Percentiles rank a stretch among this genome's conserved stretches.
These are phyloP conservation scores for Fusarium albosuccineum DNA, from an alignment of 2,329 filamentous ascomycete species.

Conservation along the genomic window DNA sequence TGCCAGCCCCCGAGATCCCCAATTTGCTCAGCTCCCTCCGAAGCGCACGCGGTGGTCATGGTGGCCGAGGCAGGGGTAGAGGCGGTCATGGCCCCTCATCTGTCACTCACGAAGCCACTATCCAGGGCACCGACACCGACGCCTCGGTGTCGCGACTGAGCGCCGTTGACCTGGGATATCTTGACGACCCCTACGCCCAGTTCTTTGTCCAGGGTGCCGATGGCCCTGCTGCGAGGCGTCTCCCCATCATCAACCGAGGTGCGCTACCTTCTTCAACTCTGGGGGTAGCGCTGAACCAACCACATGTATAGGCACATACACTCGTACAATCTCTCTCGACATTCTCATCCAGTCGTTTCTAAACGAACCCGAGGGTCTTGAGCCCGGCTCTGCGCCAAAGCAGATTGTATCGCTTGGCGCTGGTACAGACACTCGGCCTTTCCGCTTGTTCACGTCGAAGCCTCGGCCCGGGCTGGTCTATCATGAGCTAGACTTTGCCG, in stretches of 20 bases:
- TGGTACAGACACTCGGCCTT: slow-evolving; percentile 91
- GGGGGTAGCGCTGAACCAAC: slow-evolving; percentile 19
- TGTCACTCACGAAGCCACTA: slow-evolving; percentile 75
- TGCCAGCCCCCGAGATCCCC: slow-evolving; percentile 82
- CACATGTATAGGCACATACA: slow-evolving; percentile 81
- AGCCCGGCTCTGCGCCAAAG: slow-evolving; percentile 53
- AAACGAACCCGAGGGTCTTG: slow-evolving; percentile 47
- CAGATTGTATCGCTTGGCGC: slow-evolving; percentile 95
- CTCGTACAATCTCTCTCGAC: slow-evolving; percentile 87
- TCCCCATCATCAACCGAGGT: slow-evolving; percentile 97
- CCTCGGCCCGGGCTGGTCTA: slow-evolving; percentile 70
- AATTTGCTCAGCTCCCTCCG: slow-evolving; percentile 74
- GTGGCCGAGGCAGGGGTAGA: slow-evolving; percentile 45
- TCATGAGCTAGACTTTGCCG: slow-evolving; percentile 91
- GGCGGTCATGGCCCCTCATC: slow-evolving; percentile 51
- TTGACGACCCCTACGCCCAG: slow-evolving; percentile 83
- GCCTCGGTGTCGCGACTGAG: slow-evolving; percentile 90
- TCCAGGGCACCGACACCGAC: slow-evolving; percentile 93
- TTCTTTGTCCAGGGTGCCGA: slow-evolving; percentile 70
- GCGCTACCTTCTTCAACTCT: slow-evolving; percentile 39
- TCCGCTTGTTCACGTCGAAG: slow-evolving; percentile 74
- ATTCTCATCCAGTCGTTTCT: slow-evolving; percentile 81
- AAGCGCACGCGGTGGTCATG: slow-evolving; percentile 54
- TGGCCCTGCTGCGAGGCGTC: slow-evolving; percentile 69
- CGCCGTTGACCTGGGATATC: slow-evolving; percentile 86